A percentile compares a stretch with the other conserved stretches of the same genome.
These are phyloP conservation scores for Phytophthora europaea DNA, from an alignment of 352 stramenopile genomes.

Conservation along the genomic window DNA sequence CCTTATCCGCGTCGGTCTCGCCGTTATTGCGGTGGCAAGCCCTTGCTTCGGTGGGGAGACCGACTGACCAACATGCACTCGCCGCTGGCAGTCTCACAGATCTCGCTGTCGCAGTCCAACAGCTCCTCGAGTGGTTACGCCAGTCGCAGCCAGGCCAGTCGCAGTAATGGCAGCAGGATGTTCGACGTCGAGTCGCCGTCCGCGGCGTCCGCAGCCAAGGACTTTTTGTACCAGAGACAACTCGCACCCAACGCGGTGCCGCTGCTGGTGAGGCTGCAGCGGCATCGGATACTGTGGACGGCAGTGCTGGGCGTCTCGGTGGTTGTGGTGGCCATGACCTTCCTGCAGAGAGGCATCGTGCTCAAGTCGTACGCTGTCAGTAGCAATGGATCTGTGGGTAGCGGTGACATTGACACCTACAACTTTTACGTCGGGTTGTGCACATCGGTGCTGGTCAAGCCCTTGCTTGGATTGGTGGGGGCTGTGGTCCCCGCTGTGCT, in stretches of 20 bases:
- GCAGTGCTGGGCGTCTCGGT: slow-evolving; percentile 28
- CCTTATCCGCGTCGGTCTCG: slow-evolving; percentile 11
- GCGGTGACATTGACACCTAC: slow-evolving; percentile 30
- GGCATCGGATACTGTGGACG: slow-evolving; percentile 46
- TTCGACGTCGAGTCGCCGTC: slow-evolving; percentile 49
- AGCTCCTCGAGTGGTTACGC: slow-evolving; percentile 29
- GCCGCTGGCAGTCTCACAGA: slow-evolving; percentile 73
- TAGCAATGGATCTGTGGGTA: neutral
- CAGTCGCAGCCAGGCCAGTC: slow-evolving; percentile 27
- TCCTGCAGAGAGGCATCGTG: slow-evolving; percentile 51
- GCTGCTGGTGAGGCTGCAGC: slow-evolving; percentile 52
- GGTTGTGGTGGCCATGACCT: slow-evolving; percentile 37
- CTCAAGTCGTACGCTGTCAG: slow-evolving; percentile 40
- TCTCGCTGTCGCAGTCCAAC: slow-evolving; percentile 64
- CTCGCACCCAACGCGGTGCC: slow-evolving; percentile 49
- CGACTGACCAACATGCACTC: slow-evolving; percentile 47
- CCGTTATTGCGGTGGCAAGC: neutral
- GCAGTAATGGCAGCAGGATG: slow-evolving; percentile 41
- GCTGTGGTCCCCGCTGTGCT: slow-evolving; percentile 62
- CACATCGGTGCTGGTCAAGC: slow-evolving; percentile 50
- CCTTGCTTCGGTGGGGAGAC: neutral
- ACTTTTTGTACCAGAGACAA: slow-evolving; percentile 49
- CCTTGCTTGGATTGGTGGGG: slow-evolving; percentile 56
- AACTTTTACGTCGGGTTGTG: slow-evolving; percentile 56
- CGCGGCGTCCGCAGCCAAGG: slow-evolving; percentile 29